Evolutionary conservation across 1,284 basidiomycete species (phyloP), one percentile per base, ranked within the genome.

Genomic region (Apiotrichum mycotoxinovorans): DNA sequence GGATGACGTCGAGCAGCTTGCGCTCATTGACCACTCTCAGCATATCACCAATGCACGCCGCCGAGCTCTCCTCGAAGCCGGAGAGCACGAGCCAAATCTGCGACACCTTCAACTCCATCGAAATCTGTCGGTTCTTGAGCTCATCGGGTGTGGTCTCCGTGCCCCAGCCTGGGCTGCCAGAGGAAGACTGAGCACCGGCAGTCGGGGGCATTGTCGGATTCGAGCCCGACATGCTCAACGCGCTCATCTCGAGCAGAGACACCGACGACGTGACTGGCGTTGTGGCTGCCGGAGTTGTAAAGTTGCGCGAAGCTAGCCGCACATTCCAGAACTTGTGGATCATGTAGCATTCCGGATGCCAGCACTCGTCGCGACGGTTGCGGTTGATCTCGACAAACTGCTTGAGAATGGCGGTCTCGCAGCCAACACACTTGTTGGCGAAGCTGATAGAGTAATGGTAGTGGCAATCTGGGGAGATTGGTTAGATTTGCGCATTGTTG

Each of bases 241-340:
- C 54, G 45, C 58, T 71, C 72, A 75, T 73, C 35, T 74, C 72
- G n/a, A 76, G 60, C 0, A 74, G 60, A 37, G 71, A 70, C 1
- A 75, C 66, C 3, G 74, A 65, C 18, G 75, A 76, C 1, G 70
- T 85, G 42, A 80, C 79, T 58, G 74, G 81, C 71, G 71, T 81
- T 41, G 77, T 75, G 43, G 80, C 79, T 60, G 74, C 81, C 71
- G 72, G 81, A 34, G 78, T 78, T 33, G 75, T 70, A 55, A 75
- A 73, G 54, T 72, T 81, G 70, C 86, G 85, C 47, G 89, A 87
- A 45, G 87, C 88, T 7, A 98, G 87, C 77, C 97, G 96, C 77
- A 98, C 94, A 75, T 98, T 98, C 95, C 95, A 98, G 76, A 98
- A 98, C 89, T 96, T 98, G 79, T 98, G 95, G 69, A 98, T 98